Evolutionary conservation across 1,284 basidiomycete species (phyloP), one percentile per base, ranked within the genome.

Genomic region (Ustilago tritici): DNA sequence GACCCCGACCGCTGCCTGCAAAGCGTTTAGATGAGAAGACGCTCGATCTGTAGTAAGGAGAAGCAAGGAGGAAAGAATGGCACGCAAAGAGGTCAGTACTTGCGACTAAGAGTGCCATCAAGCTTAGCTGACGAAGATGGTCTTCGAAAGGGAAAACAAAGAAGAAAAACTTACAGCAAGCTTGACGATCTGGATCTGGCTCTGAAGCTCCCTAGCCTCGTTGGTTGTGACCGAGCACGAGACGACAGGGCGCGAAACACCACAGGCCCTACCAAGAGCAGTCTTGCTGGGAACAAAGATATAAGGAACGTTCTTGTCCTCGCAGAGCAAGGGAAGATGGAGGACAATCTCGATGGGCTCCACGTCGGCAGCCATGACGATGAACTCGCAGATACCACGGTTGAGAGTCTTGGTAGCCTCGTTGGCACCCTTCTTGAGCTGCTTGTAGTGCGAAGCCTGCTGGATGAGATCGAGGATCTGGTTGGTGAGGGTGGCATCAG

Each of bases 291-390:
- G 94, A 52, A 99, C 90, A 88, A 98, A 99, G 84, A 98, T 90
- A 88, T 98, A 98, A 14, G 93, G 93, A 55, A 98, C 95, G 88
- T 97, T 97, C 94, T 99, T 99, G 89, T 99, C 97, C 88, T 99
- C 97, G 87, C 97, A 99, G 50, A 99, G 90, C 62, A 99, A 90
- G 52, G 97, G 97, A 34, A 99, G 91, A 88, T 99, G 97, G 78
- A 99, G 91, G 57, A 99, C 89, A 87, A 99, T 99, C 87, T 99
- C 96, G 84, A 99, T 91, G 59, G 96, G 96, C 88, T 99, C 95
- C 54, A 96, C 79, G 84, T 87, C 88, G 73, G 95, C 97, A 68
- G 97, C 97, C 88, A 99, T 90, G 85, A 99, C 91, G 88, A 99
- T 96, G 88, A 99, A 94, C 88, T 99, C 97, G 82, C 95, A 93